These are phyloP conservation scores for Sclerotinia spermophila DNA, from an alignment of 2,329 filamentous ascomycete genomes.

Conservation along the genomic window DNA sequence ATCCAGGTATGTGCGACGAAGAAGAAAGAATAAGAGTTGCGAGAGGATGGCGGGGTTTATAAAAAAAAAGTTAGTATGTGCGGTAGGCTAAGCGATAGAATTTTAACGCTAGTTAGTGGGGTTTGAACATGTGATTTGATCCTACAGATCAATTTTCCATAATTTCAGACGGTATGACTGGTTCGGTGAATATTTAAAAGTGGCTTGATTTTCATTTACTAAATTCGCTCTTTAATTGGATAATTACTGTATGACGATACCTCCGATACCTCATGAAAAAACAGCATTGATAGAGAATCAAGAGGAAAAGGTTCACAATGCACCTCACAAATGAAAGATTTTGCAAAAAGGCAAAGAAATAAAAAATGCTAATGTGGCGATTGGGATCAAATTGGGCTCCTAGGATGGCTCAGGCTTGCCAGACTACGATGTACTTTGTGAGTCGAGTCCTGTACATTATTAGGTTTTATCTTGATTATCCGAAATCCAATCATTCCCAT, in stretches of 20 bases:
- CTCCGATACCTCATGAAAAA: neutral
- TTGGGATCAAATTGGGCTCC: constrained; percentile 2
- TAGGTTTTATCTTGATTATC: neutral
- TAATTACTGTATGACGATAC: neutral
- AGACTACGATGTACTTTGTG: neutral
- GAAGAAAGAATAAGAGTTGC: constrained; percentile 17
- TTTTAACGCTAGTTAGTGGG: constrained; percentile 17
- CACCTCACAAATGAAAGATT: neutral
- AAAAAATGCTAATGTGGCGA: constrained; percentile 10
- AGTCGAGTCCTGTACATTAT: neutral
- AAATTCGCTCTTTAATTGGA: neutral
- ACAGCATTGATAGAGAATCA: neutral
- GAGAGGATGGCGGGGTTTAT: constrained; percentile 19
- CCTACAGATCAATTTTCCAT: neutral
- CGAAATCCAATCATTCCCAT: neutral
- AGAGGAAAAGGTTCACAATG: neutral
- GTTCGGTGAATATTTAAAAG: neutral
- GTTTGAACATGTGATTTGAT: neutral
- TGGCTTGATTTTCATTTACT: neutral
- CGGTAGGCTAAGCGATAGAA: constrained; percentile 12
- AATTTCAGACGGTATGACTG: neutral
- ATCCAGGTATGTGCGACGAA: constrained; percentile 35
- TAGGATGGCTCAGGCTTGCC: neutral
- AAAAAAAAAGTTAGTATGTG: constrained; percentile 9
- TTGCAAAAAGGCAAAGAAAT: neutral